phyloP scores from a whole-genome alignment of 139 green algal genomes.

The Picocystis salinarum region DNA sequence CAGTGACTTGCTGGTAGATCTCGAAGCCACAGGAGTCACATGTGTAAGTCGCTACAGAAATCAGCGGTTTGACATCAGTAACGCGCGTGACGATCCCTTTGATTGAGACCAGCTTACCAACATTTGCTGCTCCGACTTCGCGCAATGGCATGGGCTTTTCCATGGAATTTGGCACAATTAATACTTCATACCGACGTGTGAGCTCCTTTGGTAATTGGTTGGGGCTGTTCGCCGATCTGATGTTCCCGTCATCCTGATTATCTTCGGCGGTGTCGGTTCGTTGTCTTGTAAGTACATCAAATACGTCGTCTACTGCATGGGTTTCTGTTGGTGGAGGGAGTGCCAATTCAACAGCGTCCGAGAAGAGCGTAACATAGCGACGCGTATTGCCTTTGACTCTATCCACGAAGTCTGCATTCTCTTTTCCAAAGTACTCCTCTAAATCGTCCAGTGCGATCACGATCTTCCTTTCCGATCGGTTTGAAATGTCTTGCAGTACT shows the following conservation, averaged over 20 bases:
- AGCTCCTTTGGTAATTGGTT: slow-evolving; percentile 46
- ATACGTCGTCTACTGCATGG: slow-evolving; percentile 5
- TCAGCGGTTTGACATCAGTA: slow-evolving; percentile 78
- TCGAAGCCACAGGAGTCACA: slow-evolving; percentile 71
- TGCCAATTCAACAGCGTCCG: slow-evolving; percentile 50
- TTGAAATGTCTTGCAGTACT: slow-evolving; percentile 63
- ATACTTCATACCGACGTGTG: slow-evolving; percentile 68
- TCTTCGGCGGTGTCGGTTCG: slow-evolving; percentile 4
- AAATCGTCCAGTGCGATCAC: slow-evolving; percentile 63
- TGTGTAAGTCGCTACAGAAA: slow-evolving; percentile 83
- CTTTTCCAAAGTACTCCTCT: slow-evolving; percentile 14
- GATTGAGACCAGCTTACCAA: slow-evolving; percentile 74
- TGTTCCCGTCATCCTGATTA: background rate
- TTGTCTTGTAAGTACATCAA: slow-evolving; percentile 5
- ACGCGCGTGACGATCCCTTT: slow-evolving; percentile 74
- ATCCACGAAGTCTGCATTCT: slow-evolving; percentile 21
- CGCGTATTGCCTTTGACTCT: slow-evolving; percentile 52
- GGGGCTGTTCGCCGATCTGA: slow-evolving; percentile 1
- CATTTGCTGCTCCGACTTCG: slow-evolving; percentile 39
- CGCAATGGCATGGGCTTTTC: slow-evolving; percentile 32
- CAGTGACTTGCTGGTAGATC: slow-evolving; percentile 79
- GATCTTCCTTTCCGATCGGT: slow-evolving; percentile 42
- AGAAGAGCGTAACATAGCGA: slow-evolving; percentile 56
- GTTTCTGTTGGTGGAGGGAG: slow-evolving; percentile 36
- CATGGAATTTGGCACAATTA: slow-evolving; percentile 33